phyloP scores from a whole-genome alignment of 2,329 filamentous ascomycete species.

The Penicillium verrucosum region DNA sequence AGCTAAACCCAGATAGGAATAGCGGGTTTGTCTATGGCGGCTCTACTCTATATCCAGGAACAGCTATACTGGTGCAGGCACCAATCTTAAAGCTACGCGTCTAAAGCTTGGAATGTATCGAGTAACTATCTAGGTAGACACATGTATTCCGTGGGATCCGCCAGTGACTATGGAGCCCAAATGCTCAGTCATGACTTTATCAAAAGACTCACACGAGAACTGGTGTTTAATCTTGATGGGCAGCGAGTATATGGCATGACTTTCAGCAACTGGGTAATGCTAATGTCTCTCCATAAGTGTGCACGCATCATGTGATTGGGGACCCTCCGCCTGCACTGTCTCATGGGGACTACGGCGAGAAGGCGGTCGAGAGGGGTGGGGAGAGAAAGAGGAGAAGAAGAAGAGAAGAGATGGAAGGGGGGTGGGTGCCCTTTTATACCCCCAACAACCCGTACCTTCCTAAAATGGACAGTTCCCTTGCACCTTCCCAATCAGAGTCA shows the following conservation, averaged over 20 bases:
- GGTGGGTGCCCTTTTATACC: not conserved
- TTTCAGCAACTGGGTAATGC: too few species aligned
- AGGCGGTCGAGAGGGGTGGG: not conserved
- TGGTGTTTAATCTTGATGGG: too few species aligned
- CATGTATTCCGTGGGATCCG: not conserved
- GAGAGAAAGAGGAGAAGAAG: not conserved
- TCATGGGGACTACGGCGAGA: not conserved
- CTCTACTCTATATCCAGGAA: too few species aligned
- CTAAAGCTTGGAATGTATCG: not conserved
- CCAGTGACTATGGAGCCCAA: too few species aligned
- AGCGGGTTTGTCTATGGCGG: not conserved
- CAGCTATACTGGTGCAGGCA: not conserved
- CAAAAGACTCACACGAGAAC: too few species aligned
- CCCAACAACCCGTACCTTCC: not conserved
- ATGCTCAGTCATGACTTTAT: too few species aligned
- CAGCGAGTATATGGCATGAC: too few species aligned
- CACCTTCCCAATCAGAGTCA: not conserved
- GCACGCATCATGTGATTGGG: not conserved
- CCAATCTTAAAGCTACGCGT: not conserved
- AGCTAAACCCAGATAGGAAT: not conserved
- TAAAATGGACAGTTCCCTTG: not conserved
- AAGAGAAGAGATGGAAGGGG: not conserved
- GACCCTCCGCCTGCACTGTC: not conserved
- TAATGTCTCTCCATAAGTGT: too few species aligned
- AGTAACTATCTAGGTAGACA: too few species aligned